Percentiles rank a stretch among this genome's conserved stretches.
Conservation (phyloP, 352 stramenopile species). For the Thraustochytrium striatum region DNA sequence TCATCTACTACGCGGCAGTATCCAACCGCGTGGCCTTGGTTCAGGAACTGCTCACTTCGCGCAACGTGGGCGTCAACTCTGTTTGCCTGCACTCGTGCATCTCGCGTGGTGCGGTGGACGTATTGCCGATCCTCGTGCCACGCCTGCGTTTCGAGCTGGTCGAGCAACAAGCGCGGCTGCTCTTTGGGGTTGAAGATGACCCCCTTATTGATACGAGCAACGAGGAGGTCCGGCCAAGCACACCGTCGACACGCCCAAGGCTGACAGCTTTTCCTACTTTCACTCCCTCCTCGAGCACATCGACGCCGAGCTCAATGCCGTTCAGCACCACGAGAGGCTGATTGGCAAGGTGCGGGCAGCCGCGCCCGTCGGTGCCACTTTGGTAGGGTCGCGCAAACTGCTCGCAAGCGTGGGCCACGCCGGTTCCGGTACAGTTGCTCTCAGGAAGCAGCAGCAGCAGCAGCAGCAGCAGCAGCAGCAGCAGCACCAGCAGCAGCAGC, state of each 20-base stretch:
- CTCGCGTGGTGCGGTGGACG: conserved; percentile 35
- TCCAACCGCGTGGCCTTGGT: conserved; percentile 26
- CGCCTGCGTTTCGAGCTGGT: conserved; percentile 27
- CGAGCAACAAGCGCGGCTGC: background rate
- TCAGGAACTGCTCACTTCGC: conserved; percentile 11
- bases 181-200: conserved; percentile 10
- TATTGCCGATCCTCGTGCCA: conserved; percentile 1
- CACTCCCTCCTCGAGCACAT: conserved; percentile 43
- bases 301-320: background rate
- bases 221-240: background rate
- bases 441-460: no score
- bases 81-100: conserved; percentile 43
- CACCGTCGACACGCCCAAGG: background rate
- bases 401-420: no score
- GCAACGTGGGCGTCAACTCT: conserved; percentile 35
- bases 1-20: conserved; percentile 33
- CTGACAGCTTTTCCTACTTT: conserved; percentile 48
- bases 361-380: background rate
- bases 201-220: background rate
- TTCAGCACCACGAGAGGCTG: background rate
- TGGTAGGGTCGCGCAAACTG: background rate
- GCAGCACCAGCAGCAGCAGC: background rate
- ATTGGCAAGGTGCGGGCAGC: background rate
- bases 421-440: no score
- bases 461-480: background rate